Conservation (phyloP, 495 filamentous ascomycete genomes). For the Pyrenula aspistea region DNA sequence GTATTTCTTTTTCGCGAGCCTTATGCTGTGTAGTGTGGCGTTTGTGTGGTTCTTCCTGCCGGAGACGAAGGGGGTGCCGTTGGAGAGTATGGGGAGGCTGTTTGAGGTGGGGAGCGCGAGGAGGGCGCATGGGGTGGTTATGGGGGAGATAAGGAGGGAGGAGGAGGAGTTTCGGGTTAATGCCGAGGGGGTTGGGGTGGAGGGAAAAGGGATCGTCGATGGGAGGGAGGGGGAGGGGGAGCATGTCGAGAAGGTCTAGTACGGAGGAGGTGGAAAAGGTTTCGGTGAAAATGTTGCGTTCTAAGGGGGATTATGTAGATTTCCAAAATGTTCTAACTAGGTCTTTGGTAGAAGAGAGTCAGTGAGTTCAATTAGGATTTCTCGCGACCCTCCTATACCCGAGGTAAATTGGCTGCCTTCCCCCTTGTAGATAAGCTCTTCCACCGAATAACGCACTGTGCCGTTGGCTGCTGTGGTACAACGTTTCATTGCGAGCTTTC, state of each 20-base stretch:
- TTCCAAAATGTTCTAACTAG: no score
- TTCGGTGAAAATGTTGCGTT: no score
- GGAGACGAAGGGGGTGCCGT: constrained; percentile 48
- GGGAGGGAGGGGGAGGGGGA: neutral
- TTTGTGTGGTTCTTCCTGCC: constrained; percentile 59
- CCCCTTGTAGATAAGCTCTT: no score
- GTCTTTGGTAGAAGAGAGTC: no score
- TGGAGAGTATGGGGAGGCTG: constrained; percentile 41
- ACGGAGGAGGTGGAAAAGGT: no score
- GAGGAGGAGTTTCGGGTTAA: constrained; percentile 29
- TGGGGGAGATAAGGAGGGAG: constrained; percentile 24
- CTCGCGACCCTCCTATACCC: no score
- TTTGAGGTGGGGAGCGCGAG: constrained; percentile 38
- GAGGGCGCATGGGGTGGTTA: constrained; percentile 29
- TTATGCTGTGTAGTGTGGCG: constrained; percentile 54
- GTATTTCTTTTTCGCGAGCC: constrained; percentile 66
- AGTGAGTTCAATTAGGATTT: no score
- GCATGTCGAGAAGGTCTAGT: neutral
- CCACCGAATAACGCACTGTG: no score
- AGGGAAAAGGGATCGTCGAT: neutral
- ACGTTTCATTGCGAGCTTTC: no score
- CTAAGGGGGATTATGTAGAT: no score
- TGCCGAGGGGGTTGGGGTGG: constrained; percentile 12
- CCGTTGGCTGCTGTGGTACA: no score
- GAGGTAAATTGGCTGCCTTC: no score